These are phyloP conservation scores for Scleroderma bovista DNA, from an alignment of 768 basidiomycete genomes.

Conservation along the genomic window DNA sequence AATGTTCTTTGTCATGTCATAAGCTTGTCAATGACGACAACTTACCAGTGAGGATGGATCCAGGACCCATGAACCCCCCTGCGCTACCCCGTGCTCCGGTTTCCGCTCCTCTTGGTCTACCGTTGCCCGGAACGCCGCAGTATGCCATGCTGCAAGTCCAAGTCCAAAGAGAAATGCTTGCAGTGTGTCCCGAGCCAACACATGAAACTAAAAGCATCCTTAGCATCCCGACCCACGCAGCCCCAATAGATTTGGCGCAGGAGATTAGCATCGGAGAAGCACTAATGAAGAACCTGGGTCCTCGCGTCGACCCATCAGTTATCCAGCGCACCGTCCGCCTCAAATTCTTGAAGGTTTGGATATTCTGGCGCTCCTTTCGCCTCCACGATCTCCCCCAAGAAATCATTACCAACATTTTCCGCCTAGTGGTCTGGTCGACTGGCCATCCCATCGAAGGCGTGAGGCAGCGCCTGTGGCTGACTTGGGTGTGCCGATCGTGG, in stretches of 20 bases:
- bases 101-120: constrained; percentile 7
- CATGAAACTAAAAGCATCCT: neutral
- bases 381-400: constrained; percentile 62
- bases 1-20: neutral
- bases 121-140: constrained; percentile 13
- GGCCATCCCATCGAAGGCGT: constrained; percentile 31
- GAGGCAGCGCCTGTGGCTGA: constrained; percentile 41
- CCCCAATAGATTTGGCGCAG: constrained; percentile 11
- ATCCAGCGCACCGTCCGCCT: constrained; percentile 14
- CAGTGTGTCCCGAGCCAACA: constrained; percentile 15
- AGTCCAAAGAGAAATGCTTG: constrained; percentile 15
- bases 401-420: constrained; percentile 61
- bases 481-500: constrained; percentile 58
- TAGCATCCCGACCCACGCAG: constrained; percentile 1
- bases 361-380: constrained; percentile 43
- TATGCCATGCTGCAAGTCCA: constrained; percentile 15
- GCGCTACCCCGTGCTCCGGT: constrained; percentile 6
- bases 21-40: neutral
- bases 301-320: constrained; percentile 9
- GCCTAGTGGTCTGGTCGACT: constrained; percentile 51
- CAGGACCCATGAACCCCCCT: neutral
- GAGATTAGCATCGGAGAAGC: constrained; percentile 14
- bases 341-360: constrained; percentile 17
- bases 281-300: constrained; percentile 15
- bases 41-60: neutral